Conservation (phyloP, 495 filamentous ascomycete species). For the Penicillium argentinense region DNA sequence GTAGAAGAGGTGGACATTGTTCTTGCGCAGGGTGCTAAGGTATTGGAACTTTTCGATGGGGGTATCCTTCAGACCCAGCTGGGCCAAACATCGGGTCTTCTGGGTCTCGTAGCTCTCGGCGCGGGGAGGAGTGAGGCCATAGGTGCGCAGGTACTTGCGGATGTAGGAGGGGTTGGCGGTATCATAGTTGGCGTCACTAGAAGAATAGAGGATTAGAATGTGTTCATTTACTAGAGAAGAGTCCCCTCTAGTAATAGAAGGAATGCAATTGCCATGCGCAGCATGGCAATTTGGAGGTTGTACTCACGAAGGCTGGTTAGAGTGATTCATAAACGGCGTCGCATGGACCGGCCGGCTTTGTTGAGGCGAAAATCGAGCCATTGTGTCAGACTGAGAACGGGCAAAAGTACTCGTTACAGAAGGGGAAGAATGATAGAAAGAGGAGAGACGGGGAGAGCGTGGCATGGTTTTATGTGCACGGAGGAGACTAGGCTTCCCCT, state of each 20-base stretch:
- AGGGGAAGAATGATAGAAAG: constrained; percentile 23
- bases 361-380: constrained; percentile 46
- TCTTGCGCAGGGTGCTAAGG: constrained; percentile 80
- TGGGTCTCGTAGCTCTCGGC: constrained; percentile 70
- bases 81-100: constrained; percentile 66
- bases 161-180: constrained; percentile 63
- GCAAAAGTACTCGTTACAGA: constrained; percentile 20
- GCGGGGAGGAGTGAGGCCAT: constrained; percentile 69
- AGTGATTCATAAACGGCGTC: constrained; percentile 39
- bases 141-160: constrained; percentile 67
- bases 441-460: constrained; percentile 23
- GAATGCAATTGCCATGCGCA: neutral
- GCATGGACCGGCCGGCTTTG: constrained; percentile 44
- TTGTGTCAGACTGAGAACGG: constrained; percentile 33
- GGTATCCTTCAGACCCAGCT: constrained; percentile 75
- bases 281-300: neutral
- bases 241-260: too few species aligned
- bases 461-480: constrained; percentile 39
- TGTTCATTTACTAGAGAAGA: neutral
- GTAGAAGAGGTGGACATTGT: constrained; percentile 94
- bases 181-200: constrained; percentile 53
- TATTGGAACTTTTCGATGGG: constrained; percentile 94
- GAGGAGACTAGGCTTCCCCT: constrained; percentile 35
- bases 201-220: neutral
- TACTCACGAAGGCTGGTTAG: constrained; percentile 36